phyloP scores from a whole-genome alignment of 345 rosid species.

The Salix udensis region DNA sequence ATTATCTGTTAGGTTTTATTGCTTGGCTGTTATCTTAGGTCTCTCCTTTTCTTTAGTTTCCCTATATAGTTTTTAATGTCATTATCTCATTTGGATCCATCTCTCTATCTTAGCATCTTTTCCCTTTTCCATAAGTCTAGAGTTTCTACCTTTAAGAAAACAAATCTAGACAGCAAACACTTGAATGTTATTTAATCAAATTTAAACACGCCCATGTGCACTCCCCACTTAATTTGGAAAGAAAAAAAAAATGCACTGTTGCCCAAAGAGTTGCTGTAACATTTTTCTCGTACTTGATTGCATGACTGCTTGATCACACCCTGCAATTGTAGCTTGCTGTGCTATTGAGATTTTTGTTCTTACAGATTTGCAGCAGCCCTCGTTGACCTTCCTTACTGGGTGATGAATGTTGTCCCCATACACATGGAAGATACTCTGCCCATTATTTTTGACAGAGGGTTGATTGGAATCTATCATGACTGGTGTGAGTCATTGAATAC shows the following conservation, averaged over 20 bases:
- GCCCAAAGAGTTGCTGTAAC: too few species aligned
- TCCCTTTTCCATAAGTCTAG: not conserved
- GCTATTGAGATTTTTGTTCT: not conserved
- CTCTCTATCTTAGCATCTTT: not conserved
- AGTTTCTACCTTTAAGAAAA: too few species aligned
- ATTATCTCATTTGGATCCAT: too few species aligned
- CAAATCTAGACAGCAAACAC: too few species aligned
- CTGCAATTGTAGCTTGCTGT: not conserved
- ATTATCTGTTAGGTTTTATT: not conserved
- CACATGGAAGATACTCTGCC: constrained; percentile 60
- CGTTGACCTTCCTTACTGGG: constrained; percentile 66
- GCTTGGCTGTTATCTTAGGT: not conserved
- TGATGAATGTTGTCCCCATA: constrained; percentile 83
- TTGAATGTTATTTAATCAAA: too few species aligned
- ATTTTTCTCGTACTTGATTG: too few species aligned
- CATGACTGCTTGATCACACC: not conserved
- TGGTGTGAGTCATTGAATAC: constrained; percentile 90
- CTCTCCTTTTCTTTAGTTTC: too few species aligned
- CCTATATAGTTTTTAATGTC: too few species aligned
- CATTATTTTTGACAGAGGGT: constrained; percentile 63
- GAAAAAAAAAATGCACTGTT: too few species aligned
- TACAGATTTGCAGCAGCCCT: constrained; percentile 83
- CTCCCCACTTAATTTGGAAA: too few species aligned
- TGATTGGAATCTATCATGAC: constrained; percentile 81
- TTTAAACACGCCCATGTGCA: too few species aligned